Conservation (phyloP, 805 yeast species). For the Nakazawaea molendinolei region DNA sequence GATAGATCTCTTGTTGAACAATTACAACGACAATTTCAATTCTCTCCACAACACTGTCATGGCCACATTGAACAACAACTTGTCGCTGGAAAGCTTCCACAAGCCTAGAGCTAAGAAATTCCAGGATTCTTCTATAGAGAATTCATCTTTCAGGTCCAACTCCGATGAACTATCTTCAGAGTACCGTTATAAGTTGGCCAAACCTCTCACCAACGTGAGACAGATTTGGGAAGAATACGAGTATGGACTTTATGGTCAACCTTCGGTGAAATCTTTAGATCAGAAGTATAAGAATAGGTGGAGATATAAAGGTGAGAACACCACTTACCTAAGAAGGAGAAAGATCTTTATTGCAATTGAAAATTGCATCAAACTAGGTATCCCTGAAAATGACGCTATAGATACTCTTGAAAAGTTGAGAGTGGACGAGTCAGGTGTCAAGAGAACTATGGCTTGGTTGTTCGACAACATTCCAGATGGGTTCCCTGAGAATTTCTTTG, state of each 20-base stretch:
- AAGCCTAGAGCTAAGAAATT: not conserved
- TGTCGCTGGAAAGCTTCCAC: no score
- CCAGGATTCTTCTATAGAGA: no score
- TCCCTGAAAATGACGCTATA: conserved; percentile 7
- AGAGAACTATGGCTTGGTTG: conserved; percentile 12
- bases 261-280: conserved; percentile 45
- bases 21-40: conserved; percentile 4
- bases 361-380: conserved; percentile 13
- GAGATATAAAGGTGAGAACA: conserved; percentile 47
- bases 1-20: conserved; percentile 4
- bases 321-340: conserved; percentile 46
- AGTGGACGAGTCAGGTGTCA: conserved; percentile 8
- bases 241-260: conserved; percentile 43
- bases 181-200: conserved; percentile 26
- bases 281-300: conserved; percentile 42
- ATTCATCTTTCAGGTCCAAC: not conserved
- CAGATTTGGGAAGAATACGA: conserved; percentile 56
- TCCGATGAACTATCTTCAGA: conserved; percentile 1
- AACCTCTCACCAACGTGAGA: conserved; percentile 36
- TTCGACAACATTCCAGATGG: conserved; percentile 12
- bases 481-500: conserved; percentile 7
- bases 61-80: conserved; percentile 2
- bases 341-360: conserved; percentile 51
- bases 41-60: conserved; percentile 1
- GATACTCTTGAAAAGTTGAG: conserved; percentile 10